Evolutionary conservation across 1,284 basidiomycete genomes (phyloP), one percentile per base, ranked within the genome.

Genomic region (Cutaneotrichosporon sp.): DNA sequence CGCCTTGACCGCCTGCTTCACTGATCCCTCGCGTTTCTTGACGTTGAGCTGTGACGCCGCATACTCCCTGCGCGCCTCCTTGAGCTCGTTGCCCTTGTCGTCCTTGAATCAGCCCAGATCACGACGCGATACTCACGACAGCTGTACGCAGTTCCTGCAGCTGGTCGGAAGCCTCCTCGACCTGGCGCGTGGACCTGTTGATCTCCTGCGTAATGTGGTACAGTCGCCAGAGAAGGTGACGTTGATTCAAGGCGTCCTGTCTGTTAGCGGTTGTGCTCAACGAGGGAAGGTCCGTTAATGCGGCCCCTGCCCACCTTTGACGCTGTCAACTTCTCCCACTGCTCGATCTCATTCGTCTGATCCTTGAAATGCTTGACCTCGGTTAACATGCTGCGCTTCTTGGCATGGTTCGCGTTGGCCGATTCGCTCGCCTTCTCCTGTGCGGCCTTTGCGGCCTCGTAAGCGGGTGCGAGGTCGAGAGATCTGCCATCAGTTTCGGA

Each of bases 281-380:
- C n/a, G n/a, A n/a, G n/a, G n/a, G n/a, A n/a, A n/a, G n/a, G n/a
- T n/a, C 10, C 8, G 6, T 24, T 14, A 12, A 34, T 24, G 24
- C 34, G 14, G n/a, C 8, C 8, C 4, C 5, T n/a, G 75, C 81
- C 29, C 46, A 89, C 88, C 67, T 68, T 72, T 79, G 93, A 84
- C 47, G 84, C 76, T 63, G 84, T 82, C 7, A 97, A 78, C 16
- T 78, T 78, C 70, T 94, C 87, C 66, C 93, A 97, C 45, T 87
- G 81, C 65, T 91, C 88, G 4, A 91, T 90, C 71, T 98, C 96
- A 16, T 82, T 84, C 72, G 93, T 93, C 76, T 97, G 94, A 73
- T 97, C 92, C 74, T 91, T 91, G 76, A 96, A 97, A 66, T 94
- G 90, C 75, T 90, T 93, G 62, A 96, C 93, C 75, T 99, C 96